These are phyloP conservation scores for Pichia sp. DNA, from an alignment of 1,139 yeast genomes.

Conservation along the genomic window DNA sequence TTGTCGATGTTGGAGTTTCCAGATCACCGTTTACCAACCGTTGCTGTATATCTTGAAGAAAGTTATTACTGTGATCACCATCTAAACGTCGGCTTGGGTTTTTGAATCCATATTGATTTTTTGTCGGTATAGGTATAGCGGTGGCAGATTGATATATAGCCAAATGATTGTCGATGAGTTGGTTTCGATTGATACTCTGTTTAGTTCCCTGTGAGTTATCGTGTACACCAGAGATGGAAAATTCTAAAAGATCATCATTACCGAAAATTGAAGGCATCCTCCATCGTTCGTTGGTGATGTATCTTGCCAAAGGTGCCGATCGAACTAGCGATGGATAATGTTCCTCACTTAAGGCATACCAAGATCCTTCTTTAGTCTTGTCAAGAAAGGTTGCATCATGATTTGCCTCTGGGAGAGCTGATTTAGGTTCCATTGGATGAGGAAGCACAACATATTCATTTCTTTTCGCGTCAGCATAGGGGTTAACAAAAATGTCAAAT, in stretches of 20 bases:
- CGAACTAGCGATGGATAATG: slow-evolving; percentile 76
- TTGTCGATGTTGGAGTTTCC: slow-evolving; percentile 14
- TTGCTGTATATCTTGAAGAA: slow-evolving; percentile 11
- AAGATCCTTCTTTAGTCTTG: slow-evolving; percentile 56
- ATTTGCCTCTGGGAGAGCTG: slow-evolving; percentile 4
- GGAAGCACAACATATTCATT: slow-evolving; percentile 44
- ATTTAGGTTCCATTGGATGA: slow-evolving; percentile 42
- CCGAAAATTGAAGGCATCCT: slow-evolving; percentile 30
- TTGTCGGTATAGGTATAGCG: slow-evolving; percentile 7
- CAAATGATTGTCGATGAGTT: slow-evolving; percentile 10
- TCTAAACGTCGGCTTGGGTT: neutral
- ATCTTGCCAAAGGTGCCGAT: slow-evolving; percentile 66
- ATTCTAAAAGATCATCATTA: slow-evolving; percentile 25
- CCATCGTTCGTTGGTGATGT: slow-evolving; percentile 41
- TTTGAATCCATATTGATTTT: neutral
- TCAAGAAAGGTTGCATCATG: slow-evolving; percentile 52
- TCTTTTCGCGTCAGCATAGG: slow-evolving; percentile 19
- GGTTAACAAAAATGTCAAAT: slow-evolving; percentile 54
- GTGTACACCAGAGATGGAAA: slow-evolving; percentile 29
- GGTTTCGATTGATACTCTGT: neutral
- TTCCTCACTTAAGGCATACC: slow-evolving; percentile 81
- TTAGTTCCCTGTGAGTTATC: slow-evolving; percentile 18
- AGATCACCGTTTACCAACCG: slow-evolving; percentile 1
- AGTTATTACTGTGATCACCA: neutral
- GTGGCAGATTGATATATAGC: slow-evolving; percentile 24